phyloP scores from a whole-genome alignment of 352 stramenopile genomes.

The Globisporangium emineosum region DNA sequence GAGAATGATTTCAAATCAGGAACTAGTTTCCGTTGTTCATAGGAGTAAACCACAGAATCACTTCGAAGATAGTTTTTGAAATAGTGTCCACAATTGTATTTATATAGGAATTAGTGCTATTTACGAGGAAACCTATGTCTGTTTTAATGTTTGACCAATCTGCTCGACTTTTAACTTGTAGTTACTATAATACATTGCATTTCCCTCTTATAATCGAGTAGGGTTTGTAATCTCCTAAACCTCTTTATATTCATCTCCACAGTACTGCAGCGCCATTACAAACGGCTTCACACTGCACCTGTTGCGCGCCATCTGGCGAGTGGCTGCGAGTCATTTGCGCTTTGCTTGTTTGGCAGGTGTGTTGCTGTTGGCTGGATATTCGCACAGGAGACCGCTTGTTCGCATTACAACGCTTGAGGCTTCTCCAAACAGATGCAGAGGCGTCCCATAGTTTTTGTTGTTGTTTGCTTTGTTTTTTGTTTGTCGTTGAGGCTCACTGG shows the following conservation, averaged over 20 bases:
- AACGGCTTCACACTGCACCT: conserved; percentile 9
- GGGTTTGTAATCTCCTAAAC: background rate
- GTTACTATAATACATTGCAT: background rate
- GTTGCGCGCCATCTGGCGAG: background rate
- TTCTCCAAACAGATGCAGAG: background rate
- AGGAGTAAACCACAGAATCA: no score
- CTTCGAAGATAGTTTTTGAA: no score
- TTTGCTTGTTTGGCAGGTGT: background rate
- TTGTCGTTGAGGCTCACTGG: background rate
- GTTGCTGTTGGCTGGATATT: background rate
- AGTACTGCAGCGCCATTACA: background rate
- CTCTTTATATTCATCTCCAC: background rate
- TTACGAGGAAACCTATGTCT: no score
- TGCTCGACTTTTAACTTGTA: background rate
- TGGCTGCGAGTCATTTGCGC: background rate
- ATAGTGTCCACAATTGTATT: no score
- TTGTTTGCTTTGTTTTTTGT: no score
- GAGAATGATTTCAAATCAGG: no score
- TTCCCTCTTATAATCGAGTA: background rate
- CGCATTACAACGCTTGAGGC: background rate
- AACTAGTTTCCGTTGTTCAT: no score
- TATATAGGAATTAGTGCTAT: no score
- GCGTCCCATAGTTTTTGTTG: no score
- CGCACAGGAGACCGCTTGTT: background rate
- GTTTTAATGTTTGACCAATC: no score